Conservation (phyloP, 768 basidiomycete genomes). For the Cyclocybe aegerita region DNA sequence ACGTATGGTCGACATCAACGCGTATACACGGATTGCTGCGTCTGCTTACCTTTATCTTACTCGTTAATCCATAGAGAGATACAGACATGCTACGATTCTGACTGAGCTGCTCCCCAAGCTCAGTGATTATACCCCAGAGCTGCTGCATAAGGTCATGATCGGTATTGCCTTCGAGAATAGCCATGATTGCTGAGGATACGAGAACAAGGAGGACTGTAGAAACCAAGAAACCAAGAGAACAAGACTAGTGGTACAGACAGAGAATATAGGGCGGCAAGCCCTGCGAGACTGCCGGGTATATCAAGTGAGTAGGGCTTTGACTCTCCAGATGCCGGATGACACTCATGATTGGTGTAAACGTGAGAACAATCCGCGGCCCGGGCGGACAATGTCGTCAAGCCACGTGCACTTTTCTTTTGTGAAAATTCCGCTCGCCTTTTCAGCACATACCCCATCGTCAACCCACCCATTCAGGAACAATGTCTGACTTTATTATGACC, state of each 20-base stretch:
- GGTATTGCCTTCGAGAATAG: conserved; percentile 38
- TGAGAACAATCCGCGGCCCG: too few species aligned
- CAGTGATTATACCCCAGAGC: conserved; percentile 67
- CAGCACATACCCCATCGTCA: too few species aligned
- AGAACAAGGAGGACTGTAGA: not conserved
- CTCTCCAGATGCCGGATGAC: too few species aligned
- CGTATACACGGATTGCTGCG: not conserved
- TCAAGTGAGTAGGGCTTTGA: too few species aligned
- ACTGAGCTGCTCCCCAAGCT: conserved; percentile 81
- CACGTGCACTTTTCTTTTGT: too few species aligned
- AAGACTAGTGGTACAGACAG: too few species aligned
- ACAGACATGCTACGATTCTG: conserved; percentile 75
- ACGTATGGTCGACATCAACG: not conserved
- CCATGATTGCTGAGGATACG: conserved; percentile 16
- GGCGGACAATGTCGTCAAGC: too few species aligned
- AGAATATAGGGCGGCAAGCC: too few species aligned
- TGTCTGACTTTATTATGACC: conserved; percentile 78
- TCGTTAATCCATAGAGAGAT: conserved; percentile 69
- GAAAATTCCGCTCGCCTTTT: too few species aligned
- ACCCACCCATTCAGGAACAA: conserved; percentile 12
- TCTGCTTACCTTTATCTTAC: conserved; percentile 73
- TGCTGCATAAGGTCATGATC: conserved; percentile 58
- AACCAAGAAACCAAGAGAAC: too few species aligned
- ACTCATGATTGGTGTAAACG: too few species aligned
- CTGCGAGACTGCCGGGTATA: too few species aligned